Evolutionary conservation across 352 stramenopile species (phyloP).

Genomic region (Phytophthora hybrid): DNA sequence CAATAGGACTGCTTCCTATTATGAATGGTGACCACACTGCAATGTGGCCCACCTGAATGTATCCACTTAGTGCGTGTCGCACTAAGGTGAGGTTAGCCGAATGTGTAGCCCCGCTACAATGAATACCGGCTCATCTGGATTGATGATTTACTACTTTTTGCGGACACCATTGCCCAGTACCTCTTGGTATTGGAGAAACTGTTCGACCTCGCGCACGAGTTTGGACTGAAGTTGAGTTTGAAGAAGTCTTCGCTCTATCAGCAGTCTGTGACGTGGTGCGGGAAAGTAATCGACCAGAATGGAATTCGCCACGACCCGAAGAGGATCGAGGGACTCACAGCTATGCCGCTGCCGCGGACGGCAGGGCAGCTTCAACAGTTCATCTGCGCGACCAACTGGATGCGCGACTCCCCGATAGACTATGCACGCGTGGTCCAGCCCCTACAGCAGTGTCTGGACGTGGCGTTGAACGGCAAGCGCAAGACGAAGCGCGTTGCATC

Average conservation of each 20-base stretch:
- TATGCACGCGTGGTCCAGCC: background rate
- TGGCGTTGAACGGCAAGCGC: too few species aligned
- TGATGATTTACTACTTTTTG: conserved; percentile 1
- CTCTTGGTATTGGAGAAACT: background rate
- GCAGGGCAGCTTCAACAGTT: conserved; percentile 8
- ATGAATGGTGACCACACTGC: too few species aligned
- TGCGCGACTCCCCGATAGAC: conserved; percentile 3
- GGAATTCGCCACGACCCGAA: conserved; percentile 6
- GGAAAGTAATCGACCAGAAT: conserved; percentile 6
- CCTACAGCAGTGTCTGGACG: too few species aligned
- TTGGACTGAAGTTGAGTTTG: background rate
- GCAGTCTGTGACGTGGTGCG: conserved; percentile 4
- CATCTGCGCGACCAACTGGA: conserved; percentile 10
- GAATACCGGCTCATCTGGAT: conserved; percentile 8
- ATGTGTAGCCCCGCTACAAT: too few species aligned
- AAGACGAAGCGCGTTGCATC: conserved; percentile 5
- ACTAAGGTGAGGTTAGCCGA: too few species aligned
- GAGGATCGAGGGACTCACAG: background rate
- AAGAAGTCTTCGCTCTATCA: conserved; percentile 13
- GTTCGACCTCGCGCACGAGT: conserved; percentile 2
- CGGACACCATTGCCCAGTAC: background rate
- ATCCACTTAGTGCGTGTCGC: too few species aligned
- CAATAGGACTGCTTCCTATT: too few species aligned
- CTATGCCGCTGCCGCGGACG: background rate
- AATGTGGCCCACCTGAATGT: too few species aligned